Evolutionary conservation across 768 basidiomycete genomes (phyloP).

Genomic region (Suillus paluster): DNA sequence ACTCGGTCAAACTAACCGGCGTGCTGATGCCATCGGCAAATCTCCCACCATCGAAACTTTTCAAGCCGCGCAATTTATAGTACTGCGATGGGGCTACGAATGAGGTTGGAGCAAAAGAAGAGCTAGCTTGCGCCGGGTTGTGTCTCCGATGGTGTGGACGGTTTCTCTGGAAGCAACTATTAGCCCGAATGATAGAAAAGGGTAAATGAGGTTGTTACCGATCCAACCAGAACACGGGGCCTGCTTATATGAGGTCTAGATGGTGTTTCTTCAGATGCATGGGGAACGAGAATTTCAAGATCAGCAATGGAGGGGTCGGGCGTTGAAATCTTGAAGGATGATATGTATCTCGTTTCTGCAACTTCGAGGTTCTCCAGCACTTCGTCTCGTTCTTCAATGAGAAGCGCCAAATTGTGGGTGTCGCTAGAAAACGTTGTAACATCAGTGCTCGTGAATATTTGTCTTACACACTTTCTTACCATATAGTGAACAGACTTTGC

Average conservation of each 20-base stretch:
- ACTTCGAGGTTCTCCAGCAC: slow-evolving; percentile 82
- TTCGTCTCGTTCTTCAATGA: slow-evolving; percentile 77
- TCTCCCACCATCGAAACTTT: slow-evolving; percentile 62
- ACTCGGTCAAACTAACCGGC: slow-evolving; percentile 56
- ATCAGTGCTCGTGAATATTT: not conserved
- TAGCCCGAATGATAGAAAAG: not conserved
- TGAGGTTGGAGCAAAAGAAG: slow-evolving; percentile 74
- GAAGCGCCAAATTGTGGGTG: slow-evolving; percentile 63
- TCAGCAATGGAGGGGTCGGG: slow-evolving; percentile 75
- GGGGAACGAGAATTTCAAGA: slow-evolving; percentile 42
- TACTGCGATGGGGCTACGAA: slow-evolving; percentile 82
- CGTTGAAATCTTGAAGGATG: slow-evolving; percentile 72
- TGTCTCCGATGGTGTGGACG: slow-evolving; percentile 48
- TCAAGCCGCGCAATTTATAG: slow-evolving; percentile 70
- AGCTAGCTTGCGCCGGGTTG: slow-evolving; percentile 68
- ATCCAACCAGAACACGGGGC: slow-evolving; percentile 55
- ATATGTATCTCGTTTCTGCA: slow-evolving; percentile 78
- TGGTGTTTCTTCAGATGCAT: slow-evolving; percentile 42
- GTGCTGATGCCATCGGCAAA: slow-evolving; percentile 50
- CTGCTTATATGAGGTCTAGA: slow-evolving; percentile 67
- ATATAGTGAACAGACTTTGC: slow-evolving; percentile 73
- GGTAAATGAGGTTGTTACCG: slow-evolving; percentile 21
- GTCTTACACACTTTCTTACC: slow-evolving; percentile 45
- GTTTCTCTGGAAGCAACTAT: slow-evolving; percentile 19
- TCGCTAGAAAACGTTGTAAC: slow-evolving; percentile 48